These are phyloP conservation scores for Pestalotiopsis sp. DNA, from an alignment of 2,329 filamentous ascomycete genomes.

Conservation along the genomic window DNA sequence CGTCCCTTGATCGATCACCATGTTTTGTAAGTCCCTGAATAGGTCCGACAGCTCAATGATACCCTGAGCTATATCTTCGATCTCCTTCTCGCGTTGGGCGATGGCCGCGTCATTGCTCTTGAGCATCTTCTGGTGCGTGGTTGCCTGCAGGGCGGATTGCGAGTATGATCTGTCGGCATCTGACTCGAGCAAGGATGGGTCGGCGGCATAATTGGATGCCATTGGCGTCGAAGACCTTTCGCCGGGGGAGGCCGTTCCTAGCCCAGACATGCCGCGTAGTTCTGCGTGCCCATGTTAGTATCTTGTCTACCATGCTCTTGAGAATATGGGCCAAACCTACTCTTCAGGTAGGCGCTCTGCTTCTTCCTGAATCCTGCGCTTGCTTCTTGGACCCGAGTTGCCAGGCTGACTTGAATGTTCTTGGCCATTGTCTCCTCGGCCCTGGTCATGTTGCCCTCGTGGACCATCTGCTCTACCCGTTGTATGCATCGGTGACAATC, in stretches of 20 bases:
- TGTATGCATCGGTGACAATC: conserved; percentile 88
- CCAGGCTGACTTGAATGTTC: conserved; percentile 92
- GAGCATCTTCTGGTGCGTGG: conserved; percentile 59
- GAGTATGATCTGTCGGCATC: conserved; percentile 93
- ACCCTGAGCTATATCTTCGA: conserved; percentile 96
- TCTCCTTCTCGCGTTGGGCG: conserved; percentile 90
- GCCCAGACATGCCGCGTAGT: conserved; percentile 71
- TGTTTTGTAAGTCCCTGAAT: conserved; percentile 92
- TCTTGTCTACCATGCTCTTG: background rate
- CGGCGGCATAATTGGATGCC: conserved; percentile 62
- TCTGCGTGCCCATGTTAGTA: conserved; percentile 48
- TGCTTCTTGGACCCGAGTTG: conserved; percentile 84
- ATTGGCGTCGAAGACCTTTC: conserved; percentile 58
- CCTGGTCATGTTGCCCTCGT: conserved; percentile 75
- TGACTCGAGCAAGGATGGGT: conserved; percentile 89
- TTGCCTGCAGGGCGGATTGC: conserved; percentile 83
- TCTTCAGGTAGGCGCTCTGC: conserved; percentile 94
- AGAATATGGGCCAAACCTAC: conserved; percentile 48
- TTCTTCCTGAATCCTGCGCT: conserved; percentile 95
- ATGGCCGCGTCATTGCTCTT: conserved; percentile 83
- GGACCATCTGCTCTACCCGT: conserved; percentile 83
- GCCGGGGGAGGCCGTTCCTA: conserved; percentile 50
- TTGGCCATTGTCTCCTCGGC: conserved; percentile 95
- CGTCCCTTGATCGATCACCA: conserved; percentile 92
- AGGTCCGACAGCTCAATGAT: conserved; percentile 97